Base-by-base conservation (phyloP, 176 grass and related monocot genomes). In the Alopecurus myosuroides region DNA sequence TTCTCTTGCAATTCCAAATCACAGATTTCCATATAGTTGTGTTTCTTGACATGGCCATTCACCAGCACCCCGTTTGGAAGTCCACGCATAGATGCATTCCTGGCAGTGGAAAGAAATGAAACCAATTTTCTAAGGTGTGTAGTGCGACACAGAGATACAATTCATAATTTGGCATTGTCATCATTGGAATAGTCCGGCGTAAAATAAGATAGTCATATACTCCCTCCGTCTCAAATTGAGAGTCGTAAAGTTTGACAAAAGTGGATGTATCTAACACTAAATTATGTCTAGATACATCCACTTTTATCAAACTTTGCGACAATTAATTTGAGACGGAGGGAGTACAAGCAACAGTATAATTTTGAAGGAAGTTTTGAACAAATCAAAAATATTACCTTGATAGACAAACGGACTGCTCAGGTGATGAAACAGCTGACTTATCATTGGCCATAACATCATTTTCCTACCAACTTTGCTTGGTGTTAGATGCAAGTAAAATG, bases 401-500 rank as follows among this genome's bases (percentile, higher is more conserved):
- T 45, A 84, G 80, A 75, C 63, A 87, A 86, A 49, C 37, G 37
- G 85, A 56, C 31, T 58, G 88, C 34, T 88, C 85, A 60, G 88
- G 76, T 53, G 90, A 90, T 53, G 80, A 88, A 84, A 86, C 61
- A 75, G 56, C 18, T 88, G 85, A 86, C 53, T 92, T 90, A 81
- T 86, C 74, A 77, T 76, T 78, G 70, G 18, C 20, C 37, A 17
- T 77, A 64, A 81, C 56, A 87, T 90, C 83, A 77, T 66, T 84
- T 95, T 92, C 88, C 93, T 95, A 89, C 80, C 76, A 86, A 88
- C 86, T 88, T 88, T 74, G 78, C 69, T 86, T 78, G 85, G 52
- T 45, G 64, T 95, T 84, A 95, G 93, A 86, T 56, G 49, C 26
- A 31, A 82, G 29, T 12, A 39, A 83, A 46, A 75, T 49, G 30